A percentile compares a stretch with the other conserved stretches of the same genome.
Evolutionary conservation across 805 yeast genomes (phyloP).

Genomic region (Wickerhamiella galacta): DNA sequence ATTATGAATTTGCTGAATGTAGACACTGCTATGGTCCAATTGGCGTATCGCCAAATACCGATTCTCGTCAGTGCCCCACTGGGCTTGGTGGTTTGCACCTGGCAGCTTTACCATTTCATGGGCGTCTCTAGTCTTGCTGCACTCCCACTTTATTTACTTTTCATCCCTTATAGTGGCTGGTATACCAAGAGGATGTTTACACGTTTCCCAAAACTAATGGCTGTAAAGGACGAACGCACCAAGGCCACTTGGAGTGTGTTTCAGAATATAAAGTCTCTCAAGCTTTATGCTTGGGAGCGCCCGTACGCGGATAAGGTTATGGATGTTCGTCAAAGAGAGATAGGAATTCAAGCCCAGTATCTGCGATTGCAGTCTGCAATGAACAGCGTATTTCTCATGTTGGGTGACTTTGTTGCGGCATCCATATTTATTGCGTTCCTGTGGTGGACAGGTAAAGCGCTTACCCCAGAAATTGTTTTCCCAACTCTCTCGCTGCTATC

Average conservation of each 20-base stretch:
- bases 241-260: slow-evolving; percentile 75
- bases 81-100: slow-evolving; percentile 64
- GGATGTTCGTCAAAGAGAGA: slow-evolving; percentile 41
- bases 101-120: slow-evolving; percentile 52
- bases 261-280: slow-evolving; percentile 75
- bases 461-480: slow-evolving; percentile 74
- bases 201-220: slow-evolving; percentile 76
- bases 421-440: slow-evolving; percentile 73
- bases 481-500: slow-evolving; percentile 43
- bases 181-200: slow-evolving; percentile 24
- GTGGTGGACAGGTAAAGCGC: slow-evolving; percentile 39
- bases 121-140: slow-evolving; percentile 91
- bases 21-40: slow-evolving; percentile 52
- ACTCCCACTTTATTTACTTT: slow-evolving; percentile 46
- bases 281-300: slow-evolving; percentile 74
- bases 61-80: slow-evolving; percentile 88
- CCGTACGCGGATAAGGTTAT: slow-evolving; percentile 46
- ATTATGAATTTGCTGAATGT: slow-evolving; percentile 63
- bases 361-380: slow-evolving; percentile 55
- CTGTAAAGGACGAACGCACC: slow-evolving; percentile 58
- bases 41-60: slow-evolving; percentile 57
- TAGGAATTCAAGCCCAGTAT: slow-evolving; percentile 30
- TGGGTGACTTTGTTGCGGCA: slow-evolving; percentile 70
- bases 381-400: slow-evolving; percentile 72
- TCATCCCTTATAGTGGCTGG: slow-evolving; percentile 67